phyloP scores from a whole-genome alignment of 2,329 filamentous ascomycete genomes.

The Ramularia collo-cygni region DNA sequence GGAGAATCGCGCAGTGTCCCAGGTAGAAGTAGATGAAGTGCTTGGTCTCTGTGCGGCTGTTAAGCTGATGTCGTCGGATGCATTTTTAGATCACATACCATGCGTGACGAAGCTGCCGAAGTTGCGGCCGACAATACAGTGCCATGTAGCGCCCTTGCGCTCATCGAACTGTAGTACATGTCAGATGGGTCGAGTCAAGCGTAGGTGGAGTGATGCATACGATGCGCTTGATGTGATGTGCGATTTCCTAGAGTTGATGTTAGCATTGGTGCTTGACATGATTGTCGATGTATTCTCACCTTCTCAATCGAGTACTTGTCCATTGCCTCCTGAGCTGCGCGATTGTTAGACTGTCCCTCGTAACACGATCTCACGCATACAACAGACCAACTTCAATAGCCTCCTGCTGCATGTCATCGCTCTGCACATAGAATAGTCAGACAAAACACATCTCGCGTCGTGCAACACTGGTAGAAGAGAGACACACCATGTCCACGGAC shows the following conservation, averaged over 20 bases:
- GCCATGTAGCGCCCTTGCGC: conserved; percentile 96
- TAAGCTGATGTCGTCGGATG: conserved; percentile 5
- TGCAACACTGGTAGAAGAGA: neutral
- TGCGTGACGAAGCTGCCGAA: conserved; percentile 99
- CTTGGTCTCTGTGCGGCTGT: conserved; percentile 69
- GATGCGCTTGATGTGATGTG: conserved; percentile 90
- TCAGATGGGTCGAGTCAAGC: conserved; percentile 5
- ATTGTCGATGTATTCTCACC: conserved; percentile 35
- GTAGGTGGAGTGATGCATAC: conserved; percentile 40
- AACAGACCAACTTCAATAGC: conserved; percentile 86
- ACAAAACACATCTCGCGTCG: neutral
- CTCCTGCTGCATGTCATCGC: conserved; percentile 94
- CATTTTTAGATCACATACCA: conserved; percentile 50
- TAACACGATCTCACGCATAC: neutral
- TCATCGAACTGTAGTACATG: conserved; percentile 73
- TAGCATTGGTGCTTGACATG: too few relatives aligned
- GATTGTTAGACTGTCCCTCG: conserved; percentile 11
- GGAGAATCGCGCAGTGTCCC: conserved; percentile 92
- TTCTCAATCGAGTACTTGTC: conserved; percentile 66
- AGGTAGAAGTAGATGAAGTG: conserved; percentile 99
- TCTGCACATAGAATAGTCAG: conserved; percentile 47
- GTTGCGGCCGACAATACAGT: conserved; percentile 97
- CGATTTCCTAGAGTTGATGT: conserved; percentile 64
- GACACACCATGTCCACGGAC: conserved; percentile 90
- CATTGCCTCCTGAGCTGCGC: conserved; percentile 62